phyloP scores from a whole-genome alignment of 129 eudicot species.

The Saposhnikovia divaricata region DNA sequence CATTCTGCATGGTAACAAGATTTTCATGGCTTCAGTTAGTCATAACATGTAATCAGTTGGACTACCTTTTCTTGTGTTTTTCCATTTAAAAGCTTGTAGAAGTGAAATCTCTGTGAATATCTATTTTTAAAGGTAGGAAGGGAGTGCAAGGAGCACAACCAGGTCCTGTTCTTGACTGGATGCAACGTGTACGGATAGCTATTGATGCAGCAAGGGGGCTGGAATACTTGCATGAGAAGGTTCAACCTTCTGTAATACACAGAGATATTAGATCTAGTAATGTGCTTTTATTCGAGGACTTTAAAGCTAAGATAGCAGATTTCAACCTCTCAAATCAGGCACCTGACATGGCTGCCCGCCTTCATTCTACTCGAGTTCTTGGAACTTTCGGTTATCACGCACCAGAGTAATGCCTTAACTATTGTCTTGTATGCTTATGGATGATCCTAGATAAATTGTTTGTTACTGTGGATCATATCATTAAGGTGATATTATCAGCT shows the following conservation, averaged over 20 bases:
- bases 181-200: constrained; percentile 80
- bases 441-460: neutral
- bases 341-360: constrained; percentile 96
- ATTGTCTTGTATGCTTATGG: neutral
- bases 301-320: constrained; percentile 84
- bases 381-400: constrained; percentile 97
- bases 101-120: neutral
- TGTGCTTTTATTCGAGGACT: constrained; percentile 78
- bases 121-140: constrained; percentile 55
- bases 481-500: neutral
- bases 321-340: constrained; percentile 93
- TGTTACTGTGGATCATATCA: neutral
- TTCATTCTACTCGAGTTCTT: constrained; percentile 91
- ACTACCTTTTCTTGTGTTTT: neutral
- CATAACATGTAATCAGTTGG: neutral
- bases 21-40: constrained; percentile 3
- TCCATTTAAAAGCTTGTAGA: neutral
- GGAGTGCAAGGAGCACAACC: constrained; percentile 99
- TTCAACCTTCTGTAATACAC: constrained; percentile 78
- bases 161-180: constrained; percentile 96
- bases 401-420: constrained; percentile 54
- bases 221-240: constrained; percentile 89
- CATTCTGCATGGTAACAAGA: constrained; percentile 54
- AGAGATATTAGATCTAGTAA: constrained; percentile 95
- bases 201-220: constrained; percentile 96